phyloP scores from a whole-genome alignment of 2,329 filamentous ascomycete species.

The Neopestalotiopsis rosae region DNA sequence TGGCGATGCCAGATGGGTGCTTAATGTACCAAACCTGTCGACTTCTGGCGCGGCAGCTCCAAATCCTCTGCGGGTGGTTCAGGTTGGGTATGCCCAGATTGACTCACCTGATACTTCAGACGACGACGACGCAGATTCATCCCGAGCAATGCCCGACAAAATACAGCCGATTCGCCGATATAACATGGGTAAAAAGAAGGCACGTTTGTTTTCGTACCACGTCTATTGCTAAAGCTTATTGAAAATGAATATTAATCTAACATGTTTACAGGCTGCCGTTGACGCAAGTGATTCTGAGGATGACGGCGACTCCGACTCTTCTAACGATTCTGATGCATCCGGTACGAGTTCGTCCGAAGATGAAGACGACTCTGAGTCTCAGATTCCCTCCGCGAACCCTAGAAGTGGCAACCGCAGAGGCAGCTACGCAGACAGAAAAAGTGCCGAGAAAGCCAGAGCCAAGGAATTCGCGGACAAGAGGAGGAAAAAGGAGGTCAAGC shows the following conservation, averaged over 20 bases:
- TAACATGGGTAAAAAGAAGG: conserved; percentile 39
- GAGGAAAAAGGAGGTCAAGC: conserved; percentile 69
- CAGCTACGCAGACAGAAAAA: conserved; percentile 48
- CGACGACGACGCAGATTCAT: conserved; percentile 26
- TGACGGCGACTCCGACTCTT: conserved; percentile 44
- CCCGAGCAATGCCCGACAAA: conserved; percentile 22
- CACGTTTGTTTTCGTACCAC: conserved; percentile 17
- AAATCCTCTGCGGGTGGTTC: conserved; percentile 61
- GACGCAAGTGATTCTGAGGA: conserved; percentile 36
- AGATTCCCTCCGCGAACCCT: conserved; percentile 25
- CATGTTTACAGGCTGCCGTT: conserved; percentile 35
- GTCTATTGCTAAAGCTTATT: neutral
- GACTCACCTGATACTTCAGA: conserved; percentile 32
- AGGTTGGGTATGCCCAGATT: conserved; percentile 59
- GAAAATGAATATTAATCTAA: conserved; percentile 41
- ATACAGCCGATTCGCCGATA: conserved; percentile 33
- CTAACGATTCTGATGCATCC: conserved; percentile 33
- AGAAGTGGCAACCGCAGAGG: conserved; percentile 43
- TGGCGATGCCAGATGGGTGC: conserved; percentile 78
- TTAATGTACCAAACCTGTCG: conserved; percentile 55
- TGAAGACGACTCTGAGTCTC: neutral
- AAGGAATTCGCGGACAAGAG: conserved; percentile 62
- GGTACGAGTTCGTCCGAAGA: conserved; percentile 21
- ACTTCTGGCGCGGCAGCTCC: conserved; percentile 36
- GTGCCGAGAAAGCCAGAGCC: conserved; percentile 51